These are phyloP conservation scores for Colletotrichum gloeosporioides DNA, from an alignment of 2,329 filamentous ascomycete species.

Conservation along the genomic window DNA sequence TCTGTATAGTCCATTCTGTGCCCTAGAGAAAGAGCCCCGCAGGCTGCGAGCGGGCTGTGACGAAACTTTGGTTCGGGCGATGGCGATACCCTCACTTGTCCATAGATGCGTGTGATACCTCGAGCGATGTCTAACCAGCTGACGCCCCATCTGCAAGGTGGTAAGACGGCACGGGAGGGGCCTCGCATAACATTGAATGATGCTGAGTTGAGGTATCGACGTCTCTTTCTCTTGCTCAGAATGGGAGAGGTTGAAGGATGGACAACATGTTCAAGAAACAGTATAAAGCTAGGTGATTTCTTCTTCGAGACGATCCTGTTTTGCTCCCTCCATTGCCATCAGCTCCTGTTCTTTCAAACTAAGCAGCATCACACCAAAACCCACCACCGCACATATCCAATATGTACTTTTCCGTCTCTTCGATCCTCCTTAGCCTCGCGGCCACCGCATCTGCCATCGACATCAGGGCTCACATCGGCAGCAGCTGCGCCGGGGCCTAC, in stretches of 20 bases:
- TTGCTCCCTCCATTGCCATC: neutral
- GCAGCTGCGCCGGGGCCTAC: neutral
- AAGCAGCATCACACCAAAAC: neutral
- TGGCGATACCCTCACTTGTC: neutral
- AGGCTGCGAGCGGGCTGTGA: neutral
- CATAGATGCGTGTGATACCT: neutral
- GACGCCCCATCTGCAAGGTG: neutral
- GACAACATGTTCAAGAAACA: neutral
- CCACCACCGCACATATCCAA: neutral
- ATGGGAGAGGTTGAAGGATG: neutral
- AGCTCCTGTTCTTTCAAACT: neutral
- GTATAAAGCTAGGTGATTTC: neutral
- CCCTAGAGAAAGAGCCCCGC: neutral
- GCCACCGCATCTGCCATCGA: constrained; percentile 5
- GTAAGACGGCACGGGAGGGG: neutral
- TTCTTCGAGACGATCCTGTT: neutral
- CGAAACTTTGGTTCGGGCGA: neutral
- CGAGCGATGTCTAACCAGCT: neutral
- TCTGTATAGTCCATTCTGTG: neutral
- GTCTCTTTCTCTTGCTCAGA: neutral
- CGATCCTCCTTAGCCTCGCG: neutral
- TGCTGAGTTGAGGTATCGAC: neutral
- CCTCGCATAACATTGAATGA: neutral
- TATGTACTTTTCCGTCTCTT: constrained; percentile 6
- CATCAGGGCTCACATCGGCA: neutral